Evolutionary conservation across 768 basidiomycete genomes (phyloP), one percentile per base, ranked within the genome.

Genomic region (Suillus placidus): DNA sequence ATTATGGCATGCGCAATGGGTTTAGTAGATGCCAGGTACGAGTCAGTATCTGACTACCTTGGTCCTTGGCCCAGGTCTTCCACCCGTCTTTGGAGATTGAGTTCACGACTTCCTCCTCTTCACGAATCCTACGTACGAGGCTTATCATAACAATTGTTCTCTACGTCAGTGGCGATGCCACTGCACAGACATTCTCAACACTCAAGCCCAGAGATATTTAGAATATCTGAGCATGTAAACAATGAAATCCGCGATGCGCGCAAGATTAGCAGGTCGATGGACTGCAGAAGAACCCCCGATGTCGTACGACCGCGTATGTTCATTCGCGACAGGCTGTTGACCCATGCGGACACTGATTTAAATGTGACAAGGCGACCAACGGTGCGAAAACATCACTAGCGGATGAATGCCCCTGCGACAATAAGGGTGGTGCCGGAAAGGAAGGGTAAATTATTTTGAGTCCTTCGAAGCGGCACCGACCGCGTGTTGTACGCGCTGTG

Each of bases 311-410:
- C 0, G 62, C 63, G 26, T 66, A 71, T 30, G 71, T 32, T 70
- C 70, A 13, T 61, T 67, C 37, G 54, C 66, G 16, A 73, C 42
- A 16, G 71, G 58, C 60, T 61, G 61, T 38, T 70, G 70, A 1
- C 58, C 14, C 4, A 52, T 52, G 0, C 61, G 38, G 16, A 65
- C 35, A n/a, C 73, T 72, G 45, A 81, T 51, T 81, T 75, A 61
- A 82, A 83, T 18, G 80, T 83, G 69, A 80, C 81, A 34, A 77
- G 67, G 6, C 68, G 43, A n/a, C 78, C 78, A 32, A 83, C 72
- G 23, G 72, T 67, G n/a, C 70, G 77, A 69, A 77, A 82, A 66
- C 78, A 82, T 64, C 68, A 68, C 20, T 73, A 52, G 3, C 81
- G 77, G 30, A 83, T 63, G 12, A 54, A 57, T n/a, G 68, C 69